phyloP scores from a whole-genome alignment of 2,329 filamentous ascomycete genomes.

The Paecilomyces niveus region DNA sequence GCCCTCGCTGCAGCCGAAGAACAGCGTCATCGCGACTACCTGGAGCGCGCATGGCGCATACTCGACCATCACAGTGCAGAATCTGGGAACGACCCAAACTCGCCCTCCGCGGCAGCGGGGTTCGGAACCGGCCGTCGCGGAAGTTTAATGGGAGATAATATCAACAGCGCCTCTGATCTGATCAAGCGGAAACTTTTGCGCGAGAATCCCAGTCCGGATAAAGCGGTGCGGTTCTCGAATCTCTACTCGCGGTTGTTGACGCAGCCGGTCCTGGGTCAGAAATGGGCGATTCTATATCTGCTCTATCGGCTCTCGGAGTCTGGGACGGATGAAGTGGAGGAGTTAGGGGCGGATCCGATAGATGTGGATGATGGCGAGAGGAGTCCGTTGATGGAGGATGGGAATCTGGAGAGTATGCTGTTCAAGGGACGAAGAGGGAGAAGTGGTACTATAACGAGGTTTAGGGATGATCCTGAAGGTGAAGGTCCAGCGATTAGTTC shows the following conservation, averaged over 20 bases:
- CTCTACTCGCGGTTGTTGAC: slow-evolving; percentile 82
- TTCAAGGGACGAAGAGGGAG: slow-evolving; percentile 17
- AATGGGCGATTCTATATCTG: slow-evolving; percentile 94
- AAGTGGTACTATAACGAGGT: slow-evolving; percentile 13
- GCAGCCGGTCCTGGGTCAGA: slow-evolving; percentile 87
- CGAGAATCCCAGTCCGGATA: slow-evolving; percentile 63
- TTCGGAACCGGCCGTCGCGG: slow-evolving; percentile 17
- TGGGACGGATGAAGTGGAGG: slow-evolving; percentile 16
- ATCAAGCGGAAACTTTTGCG: slow-evolving; percentile 84
- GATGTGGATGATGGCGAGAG: slow-evolving; percentile 16
- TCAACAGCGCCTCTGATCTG: slow-evolving; percentile 86
- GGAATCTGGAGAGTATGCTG: slow-evolving; percentile 30
- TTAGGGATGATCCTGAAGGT: slow-evolving; percentile 19
- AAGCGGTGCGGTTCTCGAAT: slow-evolving; percentile 80
- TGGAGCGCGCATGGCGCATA: slow-evolving; percentile 33
- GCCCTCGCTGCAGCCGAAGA: slow-evolving; percentile 30
- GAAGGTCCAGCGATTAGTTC: slow-evolving; percentile 34
- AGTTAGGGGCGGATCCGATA: not conserved
- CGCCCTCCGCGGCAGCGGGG: slow-evolving; percentile 11
- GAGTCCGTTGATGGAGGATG: slow-evolving; percentile 33
- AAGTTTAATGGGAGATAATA: slow-evolving; percentile 37
- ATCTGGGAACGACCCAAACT: slow-evolving; percentile 17
- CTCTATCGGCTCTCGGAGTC: slow-evolving; percentile 75
- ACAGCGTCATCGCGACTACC: slow-evolving; percentile 23
- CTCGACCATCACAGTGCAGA: slow-evolving; percentile 23